A percentile compares a stretch with the other conserved stretches of the same genome.
Conservation (phyloP, 1,284 basidiomycete genomes). For the Hortiboletus rubellus region DNA sequence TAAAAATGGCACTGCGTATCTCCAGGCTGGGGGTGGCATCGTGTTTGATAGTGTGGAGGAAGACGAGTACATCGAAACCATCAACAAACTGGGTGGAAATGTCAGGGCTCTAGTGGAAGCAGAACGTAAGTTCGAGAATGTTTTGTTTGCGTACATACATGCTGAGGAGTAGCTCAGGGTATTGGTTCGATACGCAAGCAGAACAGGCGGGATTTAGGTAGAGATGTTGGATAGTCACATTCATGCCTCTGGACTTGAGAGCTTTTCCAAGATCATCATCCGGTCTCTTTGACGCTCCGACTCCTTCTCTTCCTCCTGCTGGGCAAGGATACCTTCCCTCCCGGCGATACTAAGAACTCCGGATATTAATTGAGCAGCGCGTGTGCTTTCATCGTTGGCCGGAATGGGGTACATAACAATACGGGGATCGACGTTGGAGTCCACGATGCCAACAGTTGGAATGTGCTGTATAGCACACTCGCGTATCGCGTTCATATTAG, state of each 20-base stretch:
- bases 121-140: constrained; percentile 67
- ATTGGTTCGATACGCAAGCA: constrained; percentile 67
- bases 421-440: constrained; percentile 95
- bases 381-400: constrained; percentile 93
- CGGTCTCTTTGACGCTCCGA: constrained; percentile 28
- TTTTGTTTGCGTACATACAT: constrained; percentile 3
- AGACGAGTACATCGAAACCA: constrained; percentile 94
- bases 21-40: constrained; percentile 97
- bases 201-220: constrained; percentile 37
- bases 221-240: constrained; percentile 22
- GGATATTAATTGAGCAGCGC: constrained; percentile 88
- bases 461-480: constrained; percentile 85
- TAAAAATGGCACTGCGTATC: constrained; percentile 89
- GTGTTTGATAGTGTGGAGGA: constrained; percentile 98
- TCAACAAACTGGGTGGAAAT: constrained; percentile 94
- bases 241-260: constrained; percentile 28
- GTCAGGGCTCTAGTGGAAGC: constrained; percentile 83
- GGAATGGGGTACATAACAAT: constrained; percentile 98
- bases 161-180: constrained; percentile 43
- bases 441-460: constrained; percentile 88
- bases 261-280: constrained; percentile 29
- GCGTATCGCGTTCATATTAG: constrained; percentile 80
- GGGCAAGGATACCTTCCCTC: constrained; percentile 67
- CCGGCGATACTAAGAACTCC: constrained; percentile 93
- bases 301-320: constrained; percentile 18